Conservation (phyloP, 208 protist genomes). For the Leishmania tropica region DNA sequence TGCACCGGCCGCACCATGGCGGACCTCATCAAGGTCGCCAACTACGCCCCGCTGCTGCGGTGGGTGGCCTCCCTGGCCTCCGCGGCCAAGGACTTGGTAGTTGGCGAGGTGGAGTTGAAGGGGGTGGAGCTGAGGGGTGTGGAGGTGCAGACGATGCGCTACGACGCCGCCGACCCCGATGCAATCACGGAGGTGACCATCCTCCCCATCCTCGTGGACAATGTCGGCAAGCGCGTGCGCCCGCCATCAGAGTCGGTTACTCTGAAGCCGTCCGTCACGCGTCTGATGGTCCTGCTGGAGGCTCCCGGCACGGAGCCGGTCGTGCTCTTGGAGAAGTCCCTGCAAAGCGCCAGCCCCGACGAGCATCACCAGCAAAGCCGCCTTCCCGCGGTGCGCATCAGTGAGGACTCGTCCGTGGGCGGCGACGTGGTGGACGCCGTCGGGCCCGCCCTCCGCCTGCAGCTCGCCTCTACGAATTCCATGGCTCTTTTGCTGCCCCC, state of each 20-base stretch:
- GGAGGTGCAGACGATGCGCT: conserved; percentile 61
- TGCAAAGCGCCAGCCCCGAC: conserved; percentile 43
- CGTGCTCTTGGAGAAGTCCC: conserved; percentile 65
- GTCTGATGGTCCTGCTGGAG: conserved; percentile 70
- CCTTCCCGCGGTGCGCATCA: conserved; percentile 56
- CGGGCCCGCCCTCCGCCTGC: conserved; percentile 53
- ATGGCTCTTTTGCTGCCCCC: conserved; percentile 59
- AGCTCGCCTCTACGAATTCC: conserved; percentile 33
- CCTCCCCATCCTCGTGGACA: conserved; percentile 58
- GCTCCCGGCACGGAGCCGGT: conserved; percentile 28
- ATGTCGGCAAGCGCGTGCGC: conserved; percentile 42
- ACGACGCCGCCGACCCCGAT: conserved; percentile 37
- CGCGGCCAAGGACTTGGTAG: conserved; percentile 4
- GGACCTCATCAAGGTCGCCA: conserved; percentile 82
- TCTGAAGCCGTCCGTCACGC: conserved; percentile 62
- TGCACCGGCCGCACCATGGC: conserved; percentile 65
- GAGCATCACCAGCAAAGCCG: conserved; percentile 46
- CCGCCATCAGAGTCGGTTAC: conserved; percentile 49
- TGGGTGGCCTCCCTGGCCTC: conserved; percentile 61
- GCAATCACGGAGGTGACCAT: conserved; percentile 60
- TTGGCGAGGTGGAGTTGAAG: conserved; percentile 44
- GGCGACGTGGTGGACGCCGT: conserved; percentile 53
- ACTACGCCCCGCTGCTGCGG: conserved; percentile 70
- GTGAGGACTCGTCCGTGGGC: conserved; percentile 43
- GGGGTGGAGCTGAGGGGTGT: conserved; percentile 44